phyloP scores from a whole-genome alignment of 176 grass and related monocot species.

The Eleusine indica region DNA sequence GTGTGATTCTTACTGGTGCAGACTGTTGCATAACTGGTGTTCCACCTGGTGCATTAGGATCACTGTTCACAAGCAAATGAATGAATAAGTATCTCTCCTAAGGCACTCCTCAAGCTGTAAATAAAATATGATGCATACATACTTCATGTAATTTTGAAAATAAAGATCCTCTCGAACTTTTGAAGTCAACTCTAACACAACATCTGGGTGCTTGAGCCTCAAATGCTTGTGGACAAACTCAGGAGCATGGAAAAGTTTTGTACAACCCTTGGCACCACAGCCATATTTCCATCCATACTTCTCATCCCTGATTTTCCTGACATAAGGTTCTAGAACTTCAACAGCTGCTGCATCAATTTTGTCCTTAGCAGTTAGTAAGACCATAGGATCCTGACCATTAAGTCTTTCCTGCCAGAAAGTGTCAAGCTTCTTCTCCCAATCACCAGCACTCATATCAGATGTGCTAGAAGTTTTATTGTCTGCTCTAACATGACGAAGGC shows the following conservation, averaged over 20 bases:
- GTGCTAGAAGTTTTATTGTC: constrained; percentile 66
- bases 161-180: constrained; percentile 97
- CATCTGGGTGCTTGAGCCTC: constrained; percentile 88
- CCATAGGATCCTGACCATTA: constrained; percentile 80
- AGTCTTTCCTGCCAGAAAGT: constrained; percentile 81
- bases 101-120: constrained; percentile 16
- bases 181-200: constrained; percentile 88
- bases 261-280: constrained; percentile 95
- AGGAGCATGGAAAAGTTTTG: constrained; percentile 98
- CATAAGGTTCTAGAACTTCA: constrained; percentile 83
- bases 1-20: constrained; percentile 61
- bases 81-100: constrained; percentile 23
- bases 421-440: constrained; percentile 97
- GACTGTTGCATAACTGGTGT: constrained; percentile 97
- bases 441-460: constrained; percentile 57
- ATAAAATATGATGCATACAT: constrained; percentile 39
- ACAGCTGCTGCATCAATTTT: constrained; percentile 92
- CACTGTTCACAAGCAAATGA: constrained; percentile 59
- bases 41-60: constrained; percentile 95
- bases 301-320: constrained; percentile 98
- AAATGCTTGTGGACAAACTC: constrained; percentile 99
- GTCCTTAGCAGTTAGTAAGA: constrained; percentile 78
- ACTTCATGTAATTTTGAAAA: constrained; percentile 99
- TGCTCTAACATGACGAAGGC: constrained; percentile 80
- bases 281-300: constrained; percentile 99